These are phyloP conservation scores for Neospora caninum DNA, from an alignment of 169 alveolate genomes.

Conservation along the genomic window DNA sequence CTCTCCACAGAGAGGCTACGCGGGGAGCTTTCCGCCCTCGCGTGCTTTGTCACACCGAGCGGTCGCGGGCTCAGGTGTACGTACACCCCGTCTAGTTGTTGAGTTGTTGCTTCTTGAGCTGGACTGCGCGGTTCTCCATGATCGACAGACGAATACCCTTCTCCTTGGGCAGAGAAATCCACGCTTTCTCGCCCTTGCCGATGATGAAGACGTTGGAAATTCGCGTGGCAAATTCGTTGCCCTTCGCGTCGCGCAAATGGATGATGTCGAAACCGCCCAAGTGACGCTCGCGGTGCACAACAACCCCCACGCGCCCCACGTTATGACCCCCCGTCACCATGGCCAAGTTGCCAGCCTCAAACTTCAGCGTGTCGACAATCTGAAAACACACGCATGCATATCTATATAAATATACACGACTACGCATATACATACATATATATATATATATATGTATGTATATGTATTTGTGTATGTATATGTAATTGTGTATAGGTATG, in stretches of 20 bases:
- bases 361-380: conserved; percentile 91
- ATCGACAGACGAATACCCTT: conserved; percentile 89
- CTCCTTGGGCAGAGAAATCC: conserved; percentile 93
- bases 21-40: too few relatives aligned
- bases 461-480: too few relatives aligned
- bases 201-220: conserved; percentile 95
- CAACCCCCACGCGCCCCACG: conserved; percentile 98
- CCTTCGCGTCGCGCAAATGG: conserved; percentile 94
- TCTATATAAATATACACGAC: not conserved
- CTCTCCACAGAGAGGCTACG: too few relatives aligned
- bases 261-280: conserved; percentile 97
- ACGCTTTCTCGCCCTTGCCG: conserved; percentile 95
- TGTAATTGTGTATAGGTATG: too few relatives aligned
- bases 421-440: not conserved
- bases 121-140: conserved; percentile 52
- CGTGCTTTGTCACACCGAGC: too few relatives aligned
- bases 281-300: conserved; percentile 95
- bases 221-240: conserved; percentile 96
- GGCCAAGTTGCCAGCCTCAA: conserved; percentile 94
- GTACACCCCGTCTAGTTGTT: not conserved
- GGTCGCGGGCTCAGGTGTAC: too few relatives aligned
- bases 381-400: conserved; percentile 38
- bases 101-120: conserved; percentile 49
- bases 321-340: conserved; percentile 98
- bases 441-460: not conserved